Conservation (phyloP, 2,329 filamentous ascomycete species). For the Fusarium neocosmosporiellum region DNA sequence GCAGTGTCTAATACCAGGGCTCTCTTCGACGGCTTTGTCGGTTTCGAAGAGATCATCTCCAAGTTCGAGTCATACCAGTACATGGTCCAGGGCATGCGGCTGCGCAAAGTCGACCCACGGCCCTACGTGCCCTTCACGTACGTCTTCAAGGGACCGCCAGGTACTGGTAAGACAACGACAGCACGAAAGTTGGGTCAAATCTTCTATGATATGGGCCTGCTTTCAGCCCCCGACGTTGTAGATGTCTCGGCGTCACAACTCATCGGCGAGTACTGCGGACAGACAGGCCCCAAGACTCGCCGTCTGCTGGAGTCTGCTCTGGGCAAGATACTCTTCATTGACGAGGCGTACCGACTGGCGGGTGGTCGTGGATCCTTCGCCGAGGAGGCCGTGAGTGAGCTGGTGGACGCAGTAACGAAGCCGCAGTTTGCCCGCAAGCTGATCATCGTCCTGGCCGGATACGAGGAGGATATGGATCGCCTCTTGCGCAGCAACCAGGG, state of each 20-base stretch:
- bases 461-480: conserved; percentile 72
- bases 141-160: conserved; percentile 72
- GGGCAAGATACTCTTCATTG: conserved; percentile 76
- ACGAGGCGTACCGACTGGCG: conserved; percentile 74
- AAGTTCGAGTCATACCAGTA: conserved; percentile 67
- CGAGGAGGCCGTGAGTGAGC: conserved; percentile 64
- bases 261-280: conserved; percentile 74
- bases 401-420: conserved; percentile 64
- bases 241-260: conserved; percentile 76
- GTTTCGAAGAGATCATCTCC: conserved; percentile 65
- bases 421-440: conserved; percentile 68
- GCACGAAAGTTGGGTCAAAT: conserved; percentile 78
- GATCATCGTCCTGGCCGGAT: conserved; percentile 75
- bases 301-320: conserved; percentile 69
- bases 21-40: conserved; percentile 71
- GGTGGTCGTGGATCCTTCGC: conserved; percentile 64
- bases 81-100: conserved; percentile 63
- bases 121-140: conserved; percentile 72
- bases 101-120: conserved; percentile 62
- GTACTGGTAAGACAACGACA: conserved; percentile 78
- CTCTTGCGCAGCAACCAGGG: conserved; percentile 72
- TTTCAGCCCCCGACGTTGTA: conserved; percentile 69
- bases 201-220: conserved; percentile 78
- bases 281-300: conserved; percentile 74
- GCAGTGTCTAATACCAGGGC: conserved; percentile 57